Evolutionary conservation across 2,329 filamentous ascomycete genomes (phyloP), one percentile per base, ranked within the genome.

Genomic region (Moelleriella libera): DNA sequence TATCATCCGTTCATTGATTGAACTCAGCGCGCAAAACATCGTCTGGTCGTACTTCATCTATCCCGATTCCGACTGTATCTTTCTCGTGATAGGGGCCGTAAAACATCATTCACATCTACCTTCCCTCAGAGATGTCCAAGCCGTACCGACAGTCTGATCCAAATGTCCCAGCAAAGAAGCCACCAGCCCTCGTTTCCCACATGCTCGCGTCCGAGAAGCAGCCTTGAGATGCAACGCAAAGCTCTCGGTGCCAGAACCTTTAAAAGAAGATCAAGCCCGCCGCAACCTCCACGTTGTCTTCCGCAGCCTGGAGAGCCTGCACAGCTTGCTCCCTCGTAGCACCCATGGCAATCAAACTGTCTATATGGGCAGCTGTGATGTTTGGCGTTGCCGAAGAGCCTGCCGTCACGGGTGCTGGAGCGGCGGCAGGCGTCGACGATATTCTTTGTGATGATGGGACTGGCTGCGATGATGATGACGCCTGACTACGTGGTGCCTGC

Each of bases 231-330:
- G 21, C 21, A 21, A 21, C 3, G 21, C 21, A 39, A 39, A 39
- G 34, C 8, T 39, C 2, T 8, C 9, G 34, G 34, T 39, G 34
- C 8, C 8, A 39, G 34, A 39, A 39, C 12, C 10, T 28, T 47
- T 41, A 52, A 40, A 53, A 51, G 14, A 53, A 54, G 9, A 54
- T 54, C 41, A 54, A 42, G 29, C 54, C 48, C 10, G 51, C 52
- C 30, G 50, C 52, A 10, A 53, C 51, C 88, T 97, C 87, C 6
- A 96, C 78, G 58, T 97, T 86, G 21, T 92, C 90, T 21, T 81
- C 81, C 12, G 86, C 85, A 31, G 87, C 86, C 57, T 88, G 79
- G 46, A 98, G 69, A 2, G 89, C 88, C 50, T 83, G 80, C 46
- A 92, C 74, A 1, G 89, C 90, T 55, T 87, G 76, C 51, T 84